These are phyloP conservation scores for Ramalina peruviana DNA, from an alignment of 495 filamentous ascomycete species.

Conservation along the genomic window DNA sequence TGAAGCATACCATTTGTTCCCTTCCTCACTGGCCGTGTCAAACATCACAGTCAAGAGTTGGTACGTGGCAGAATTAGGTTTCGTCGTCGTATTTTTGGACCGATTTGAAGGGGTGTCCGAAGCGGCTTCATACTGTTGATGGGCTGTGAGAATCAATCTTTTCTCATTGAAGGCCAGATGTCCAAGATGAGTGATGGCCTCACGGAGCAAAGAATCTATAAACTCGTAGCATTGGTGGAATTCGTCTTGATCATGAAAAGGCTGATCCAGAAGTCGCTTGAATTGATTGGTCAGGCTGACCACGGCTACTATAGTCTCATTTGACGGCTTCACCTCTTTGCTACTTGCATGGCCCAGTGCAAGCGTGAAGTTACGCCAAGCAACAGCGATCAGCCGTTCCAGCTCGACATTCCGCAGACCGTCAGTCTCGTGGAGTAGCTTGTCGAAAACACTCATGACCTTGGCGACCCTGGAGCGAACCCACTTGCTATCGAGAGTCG, in stretches of 20 bases:
- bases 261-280: slow-evolving; percentile 47
- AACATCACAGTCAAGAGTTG: slow-evolving; percentile 12
- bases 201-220: slow-evolving; percentile 43
- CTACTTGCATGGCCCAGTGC: slow-evolving; percentile 63
- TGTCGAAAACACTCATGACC: slow-evolving; percentile 45
- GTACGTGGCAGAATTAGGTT: slow-evolving; percentile 9
- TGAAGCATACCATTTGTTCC: neutral
- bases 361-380: slow-evolving; percentile 58
- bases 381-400: slow-evolving; percentile 32
- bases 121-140: slow-evolving; percentile 28
- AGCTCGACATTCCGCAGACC: slow-evolving; percentile 29
- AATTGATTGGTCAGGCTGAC: slow-evolving; percentile 54
- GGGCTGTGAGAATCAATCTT: slow-evolving; percentile 32
- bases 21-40: neutral
- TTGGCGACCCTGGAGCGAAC: slow-evolving; percentile 50
- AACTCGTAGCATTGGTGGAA: slow-evolving; percentile 29
- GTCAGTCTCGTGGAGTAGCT: slow-evolving; percentile 34
- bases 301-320: slow-evolving; percentile 66
- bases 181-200: slow-evolving; percentile 52
- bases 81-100: slow-evolving; percentile 3
- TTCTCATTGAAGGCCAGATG: slow-evolving; percentile 68
- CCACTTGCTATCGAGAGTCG: slow-evolving; percentile 73
- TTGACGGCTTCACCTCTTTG: slow-evolving; percentile 82
- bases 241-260: slow-evolving; percentile 1
- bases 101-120: slow-evolving; percentile 38